Evolutionary conservation across 2,329 filamentous ascomycete species (phyloP), one percentile per base, ranked within the genome.

Genomic region (Thielaviopsis populi): DNA sequence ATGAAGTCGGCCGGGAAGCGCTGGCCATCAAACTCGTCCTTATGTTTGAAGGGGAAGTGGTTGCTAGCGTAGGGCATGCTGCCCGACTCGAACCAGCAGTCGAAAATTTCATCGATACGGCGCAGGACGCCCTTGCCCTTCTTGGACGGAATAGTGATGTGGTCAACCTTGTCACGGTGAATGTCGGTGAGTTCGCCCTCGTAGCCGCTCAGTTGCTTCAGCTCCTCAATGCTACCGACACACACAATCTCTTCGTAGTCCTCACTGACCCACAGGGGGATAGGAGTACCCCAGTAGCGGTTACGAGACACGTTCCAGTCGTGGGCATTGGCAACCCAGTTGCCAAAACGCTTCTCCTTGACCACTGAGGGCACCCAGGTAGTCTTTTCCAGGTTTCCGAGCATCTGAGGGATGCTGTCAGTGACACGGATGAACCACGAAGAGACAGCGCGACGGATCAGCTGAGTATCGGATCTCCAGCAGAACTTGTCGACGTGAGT

Each of bases 41-140:
- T 63, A 59, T 70, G 70, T 60, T 71, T 66, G 37, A 70, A 71
- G 2, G 69, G 70, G 54, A 68, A 71, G 53, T 70, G 70, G 19
- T 63, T 63, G 17, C 68, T 69, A 0, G 69, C 69, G 40, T 70
- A 71, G 7, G 69, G 70, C 69, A 70, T 70, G 53, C 67, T 67
- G 41, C 69, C 69, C 7, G 69, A 71, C 53, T 71, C 70, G 54
- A 71, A 70, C 69, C 69, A 69, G 64, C 69, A 71, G 50, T 70
- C 70, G 24, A 70, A 70, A 50, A 71, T 68, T 48, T 71, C 69
- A n/a, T 70, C 68, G 46, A 71, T 66, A 11, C 69, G 66, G 15
- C 66, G 67, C 40, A 70, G 66, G 43, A 65, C 64, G 22, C 69
- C 69, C 59, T 70, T 71, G 10, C 68, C 70, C 61, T 67, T 66